These are phyloP conservation scores for Solidago caesia DNA, from an alignment of 129 eudicot species.

Conservation along the genomic window DNA sequence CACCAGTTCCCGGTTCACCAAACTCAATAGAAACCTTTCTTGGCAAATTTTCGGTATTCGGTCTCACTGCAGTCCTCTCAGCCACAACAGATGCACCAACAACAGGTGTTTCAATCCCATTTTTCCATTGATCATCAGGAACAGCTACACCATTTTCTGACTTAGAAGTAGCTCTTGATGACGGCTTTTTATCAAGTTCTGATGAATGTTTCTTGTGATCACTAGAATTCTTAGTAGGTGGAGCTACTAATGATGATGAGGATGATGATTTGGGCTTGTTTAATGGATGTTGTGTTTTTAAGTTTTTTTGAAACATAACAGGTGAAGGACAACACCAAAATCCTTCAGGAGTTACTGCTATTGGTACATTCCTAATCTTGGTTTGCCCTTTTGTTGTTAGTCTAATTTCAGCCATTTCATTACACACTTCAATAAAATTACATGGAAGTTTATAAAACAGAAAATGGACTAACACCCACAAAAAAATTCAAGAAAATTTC, in stretches of 20 bases:
- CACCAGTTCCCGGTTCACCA: conserved; percentile 96
- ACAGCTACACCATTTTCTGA: conserved; percentile 23
- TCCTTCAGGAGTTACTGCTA: conserved; percentile 97
- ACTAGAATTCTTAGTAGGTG: conserved; percentile 34
- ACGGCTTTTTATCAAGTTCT: conserved; percentile 48
- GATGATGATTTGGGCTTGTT: conserved; percentile 62
- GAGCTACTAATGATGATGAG: conserved; percentile 3
- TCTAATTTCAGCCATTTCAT: conserved; percentile 77
- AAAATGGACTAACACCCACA: conserved; percentile 17
- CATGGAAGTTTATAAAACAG: not conserved
- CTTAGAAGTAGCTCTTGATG: conserved; percentile 34
- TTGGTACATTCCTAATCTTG: conserved; percentile 87
- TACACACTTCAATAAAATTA: conserved; percentile 15
- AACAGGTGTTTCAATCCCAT: conserved; percentile 38
- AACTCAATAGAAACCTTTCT: conserved; percentile 87
- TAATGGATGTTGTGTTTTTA: conserved; percentile 47
- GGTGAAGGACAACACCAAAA: conserved; percentile 99
- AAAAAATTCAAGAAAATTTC: not conserved
- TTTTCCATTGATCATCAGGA: conserved; percentile 46
- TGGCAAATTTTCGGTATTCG: conserved; percentile 55
- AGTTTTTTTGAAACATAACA: conserved; percentile 76
- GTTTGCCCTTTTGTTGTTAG: conserved; percentile 63
- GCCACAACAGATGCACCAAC: conserved; percentile 39
- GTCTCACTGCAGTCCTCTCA: conserved; percentile 36
- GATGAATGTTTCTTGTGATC: conserved; percentile 61